Conservation (phyloP, 306 rosid genomes). For the Quercus rubra region DNA sequence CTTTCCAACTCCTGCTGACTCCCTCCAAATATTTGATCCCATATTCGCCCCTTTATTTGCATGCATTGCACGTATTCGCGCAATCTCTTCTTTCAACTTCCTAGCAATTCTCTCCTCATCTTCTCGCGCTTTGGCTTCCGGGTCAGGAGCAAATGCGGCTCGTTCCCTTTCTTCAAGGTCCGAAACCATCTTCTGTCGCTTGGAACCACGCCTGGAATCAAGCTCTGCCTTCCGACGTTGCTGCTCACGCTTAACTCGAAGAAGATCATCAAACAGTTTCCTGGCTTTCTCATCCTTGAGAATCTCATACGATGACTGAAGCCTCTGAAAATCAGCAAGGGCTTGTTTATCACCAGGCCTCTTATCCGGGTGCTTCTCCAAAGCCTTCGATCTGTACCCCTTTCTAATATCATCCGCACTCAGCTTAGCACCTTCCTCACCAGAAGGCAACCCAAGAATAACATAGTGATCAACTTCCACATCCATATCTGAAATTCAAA, state of each 20-base stretch:
- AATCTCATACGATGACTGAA: constrained; percentile 73
- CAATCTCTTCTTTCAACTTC: constrained; percentile 74
- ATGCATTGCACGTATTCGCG: constrained; percentile 71
- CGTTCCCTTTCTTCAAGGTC: constrained; percentile 86
- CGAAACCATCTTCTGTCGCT: constrained; percentile 76
- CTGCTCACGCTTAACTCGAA: constrained; percentile 69
- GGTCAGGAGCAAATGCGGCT: constrained; percentile 55
- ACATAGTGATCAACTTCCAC: constrained; percentile 55
- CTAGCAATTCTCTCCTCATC: constrained; percentile 74
- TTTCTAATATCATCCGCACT: constrained; percentile 65
- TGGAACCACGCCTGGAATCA: constrained; percentile 73
- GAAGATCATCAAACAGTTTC: constrained; percentile 64
- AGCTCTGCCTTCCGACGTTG: constrained; percentile 61
- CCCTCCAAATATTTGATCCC: constrained; percentile 24
- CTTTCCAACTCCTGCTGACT: constrained; percentile 34
- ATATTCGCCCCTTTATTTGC: constrained; percentile 39
- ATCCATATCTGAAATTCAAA: constrained; percentile 37
- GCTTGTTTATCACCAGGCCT: constrained; percentile 80
- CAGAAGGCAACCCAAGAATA: constrained; percentile 76
- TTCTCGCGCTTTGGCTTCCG: constrained; percentile 41
- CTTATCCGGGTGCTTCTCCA: constrained; percentile 90
- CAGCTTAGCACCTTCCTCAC: constrained; percentile 73
- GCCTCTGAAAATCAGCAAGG: constrained; percentile 57
- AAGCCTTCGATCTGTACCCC: constrained; percentile 72
- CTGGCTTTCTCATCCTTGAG: constrained; percentile 81